Evolutionary conservation across 1,284 basidiomycete species (phyloP).

Genomic region (Porogramme epimiltina): DNA sequence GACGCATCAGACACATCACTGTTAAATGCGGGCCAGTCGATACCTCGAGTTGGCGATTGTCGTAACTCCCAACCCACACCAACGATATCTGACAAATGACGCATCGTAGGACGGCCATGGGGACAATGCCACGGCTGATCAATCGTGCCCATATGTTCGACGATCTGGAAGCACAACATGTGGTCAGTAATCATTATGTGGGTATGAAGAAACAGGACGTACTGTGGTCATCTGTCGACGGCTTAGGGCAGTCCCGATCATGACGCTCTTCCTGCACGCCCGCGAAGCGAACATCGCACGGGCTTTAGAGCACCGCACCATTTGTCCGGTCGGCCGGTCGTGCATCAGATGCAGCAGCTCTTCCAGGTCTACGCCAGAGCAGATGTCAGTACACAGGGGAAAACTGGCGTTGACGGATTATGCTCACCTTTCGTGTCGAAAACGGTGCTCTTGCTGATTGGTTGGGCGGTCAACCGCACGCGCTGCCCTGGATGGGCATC

Average conservation of each 20-base stretch:
- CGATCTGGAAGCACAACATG: constrained; percentile 55
- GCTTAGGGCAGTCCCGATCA: constrained; percentile 89
- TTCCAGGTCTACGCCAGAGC: constrained; percentile 76
- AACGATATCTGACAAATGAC: constrained; percentile 65
- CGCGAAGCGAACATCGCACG: constrained; percentile 95
- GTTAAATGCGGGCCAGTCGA: constrained; percentile 24
- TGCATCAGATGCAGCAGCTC: constrained; percentile 88
- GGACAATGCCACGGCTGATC: constrained; percentile 99
- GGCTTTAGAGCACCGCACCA: constrained; percentile 92
- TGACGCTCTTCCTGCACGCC: constrained; percentile 94
- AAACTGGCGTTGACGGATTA: neutral
- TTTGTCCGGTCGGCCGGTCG: constrained; percentile 74
- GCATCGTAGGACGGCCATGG: constrained; percentile 95
- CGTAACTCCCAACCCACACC: constrained; percentile 22
- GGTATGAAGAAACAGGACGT: constrained; percentile 29
- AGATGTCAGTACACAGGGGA: neutral
- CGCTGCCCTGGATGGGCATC: constrained; percentile 52
- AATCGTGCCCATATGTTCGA: constrained; percentile 93
- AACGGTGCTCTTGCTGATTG: constrained; percentile 86
- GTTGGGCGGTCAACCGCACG: constrained; percentile 80
- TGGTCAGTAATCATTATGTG: neutral
- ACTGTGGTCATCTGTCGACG: constrained; percentile 81
- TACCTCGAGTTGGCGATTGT: neutral
- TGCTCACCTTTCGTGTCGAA: constrained; percentile 71
- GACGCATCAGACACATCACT: no score